These are phyloP conservation scores for Gaeumannomyces tritici DNA, from an alignment of 2,329 filamentous ascomycete species.

Conservation along the genomic window DNA sequence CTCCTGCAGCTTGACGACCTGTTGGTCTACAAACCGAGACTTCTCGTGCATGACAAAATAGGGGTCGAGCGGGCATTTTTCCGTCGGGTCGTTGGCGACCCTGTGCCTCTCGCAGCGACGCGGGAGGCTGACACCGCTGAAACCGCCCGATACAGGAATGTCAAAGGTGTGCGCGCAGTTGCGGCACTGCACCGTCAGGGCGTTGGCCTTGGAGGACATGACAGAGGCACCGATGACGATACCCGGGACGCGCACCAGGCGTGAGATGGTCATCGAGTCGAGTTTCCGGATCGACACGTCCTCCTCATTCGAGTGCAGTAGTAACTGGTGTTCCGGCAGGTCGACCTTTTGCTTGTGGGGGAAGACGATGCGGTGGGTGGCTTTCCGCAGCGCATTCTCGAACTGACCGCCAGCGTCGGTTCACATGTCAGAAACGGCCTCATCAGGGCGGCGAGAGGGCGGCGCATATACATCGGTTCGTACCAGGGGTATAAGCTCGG, in stretches of 20 bases:
- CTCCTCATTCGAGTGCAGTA: slow-evolving; percentile 85
- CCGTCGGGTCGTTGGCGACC: slow-evolving; percentile 54
- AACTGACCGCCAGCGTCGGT: slow-evolving; percentile 49
- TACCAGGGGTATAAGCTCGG: slow-evolving; percentile 86
- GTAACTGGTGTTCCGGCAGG: slow-evolving; percentile 85
- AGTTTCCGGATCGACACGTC: slow-evolving; percentile 90
- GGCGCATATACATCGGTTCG: slow-evolving; percentile 16
- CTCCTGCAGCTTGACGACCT: slow-evolving; percentile 96
- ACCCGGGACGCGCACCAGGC: slow-evolving; percentile 91
- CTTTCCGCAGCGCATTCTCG: slow-evolving; percentile 79
- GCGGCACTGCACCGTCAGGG: slow-evolving; percentile 78
- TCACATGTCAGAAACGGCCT: neutral
- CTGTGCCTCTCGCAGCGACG: slow-evolving; percentile 61
- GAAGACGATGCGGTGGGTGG: slow-evolving; percentile 88
- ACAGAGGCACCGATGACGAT: slow-evolving; percentile 97
- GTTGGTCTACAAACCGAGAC: slow-evolving; percentile 91
- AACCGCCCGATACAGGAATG: slow-evolving; percentile 71
- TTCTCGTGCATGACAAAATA: slow-evolving; percentile 95
- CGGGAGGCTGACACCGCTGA: slow-evolving; percentile 78
- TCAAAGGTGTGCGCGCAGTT: slow-evolving; percentile 67
- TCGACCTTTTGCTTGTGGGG: slow-evolving; percentile 57
- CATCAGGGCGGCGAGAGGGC: neutral
- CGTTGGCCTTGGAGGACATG: slow-evolving; percentile 89
- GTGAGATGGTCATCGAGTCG: slow-evolving; percentile 83
- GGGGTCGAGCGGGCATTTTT: slow-evolving; percentile 83